Evolutionary conservation across 1,284 basidiomycete species (phyloP), one percentile per base, ranked within the genome.

Genomic region (Ceratobasidium sp.): DNA sequence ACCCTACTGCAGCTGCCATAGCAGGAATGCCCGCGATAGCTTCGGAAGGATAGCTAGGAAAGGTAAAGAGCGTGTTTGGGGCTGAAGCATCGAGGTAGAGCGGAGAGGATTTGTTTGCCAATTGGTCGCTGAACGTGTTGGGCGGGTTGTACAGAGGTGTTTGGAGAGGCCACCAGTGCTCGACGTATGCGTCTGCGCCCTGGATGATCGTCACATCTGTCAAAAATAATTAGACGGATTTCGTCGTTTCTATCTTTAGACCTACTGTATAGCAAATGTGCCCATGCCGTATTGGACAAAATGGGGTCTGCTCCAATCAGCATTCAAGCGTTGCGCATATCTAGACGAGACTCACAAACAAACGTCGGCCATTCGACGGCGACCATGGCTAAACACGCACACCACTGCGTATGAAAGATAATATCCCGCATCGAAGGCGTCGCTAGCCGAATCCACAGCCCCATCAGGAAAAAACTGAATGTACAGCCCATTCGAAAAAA

Each of bases 361-460:
- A 97, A 99, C 15, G 88, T 86, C 0, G 97, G 97, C 97, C 97
- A 99, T 81, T 94, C 88, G 35, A 99, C 95, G 35, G 95, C 94
- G 66, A 98, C 90, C 94, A 98, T 97, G 33, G 91, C 91, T 28
- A 99, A 85, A 63, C 91, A 89, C 4, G 86, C 85, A 77, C 86
- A 85, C 91, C 92, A 99, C 81, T 98, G 96, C 0, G 96, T 93
- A 81, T 97, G 95, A 81, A 95, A 93, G 68, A 98, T 89, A 77
- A 99, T 90, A 83, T 99, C 97, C 78, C 96, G 89, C 85, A 97
- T 87, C 5, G 95, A 95, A 0, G 97, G 97, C 0, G 97, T 98
- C 78, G 93, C 95, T 95, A 78, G 5, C 35, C 15, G 39, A 39
- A 67, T 7, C 42, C 42, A 45, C 42, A 2, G 2, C 10, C 3